phyloP scores from a whole-genome alignment of 345 rosid species.

The Carallia brachiata region DNA sequence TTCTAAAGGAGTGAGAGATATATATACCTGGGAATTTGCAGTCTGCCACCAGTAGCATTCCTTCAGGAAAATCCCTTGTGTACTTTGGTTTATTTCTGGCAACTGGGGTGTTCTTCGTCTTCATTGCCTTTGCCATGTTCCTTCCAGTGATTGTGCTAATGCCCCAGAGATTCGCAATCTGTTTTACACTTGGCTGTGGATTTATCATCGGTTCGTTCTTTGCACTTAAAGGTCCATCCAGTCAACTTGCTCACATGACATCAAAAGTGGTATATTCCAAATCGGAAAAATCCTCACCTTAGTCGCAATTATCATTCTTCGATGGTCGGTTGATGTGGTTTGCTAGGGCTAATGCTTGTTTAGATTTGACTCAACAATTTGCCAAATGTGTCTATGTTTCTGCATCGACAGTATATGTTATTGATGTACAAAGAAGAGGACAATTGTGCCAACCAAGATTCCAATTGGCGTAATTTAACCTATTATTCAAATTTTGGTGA shows the following conservation, averaged over 20 bases:
- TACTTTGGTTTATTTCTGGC: conserved; percentile 82
- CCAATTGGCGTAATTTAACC: too few species aligned
- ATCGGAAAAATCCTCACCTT: not conserved
- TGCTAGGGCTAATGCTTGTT: too few species aligned
- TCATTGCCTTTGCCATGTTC: conserved; percentile 84
- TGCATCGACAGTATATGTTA: conserved; percentile 82
- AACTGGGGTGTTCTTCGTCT: conserved; percentile 74
- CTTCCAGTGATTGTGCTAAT: conserved; percentile 86
- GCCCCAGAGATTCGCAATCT: conserved; percentile 95
- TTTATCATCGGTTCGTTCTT: conserved; percentile 85
- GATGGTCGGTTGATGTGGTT: not conserved
- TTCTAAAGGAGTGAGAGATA: conserved; percentile 85
- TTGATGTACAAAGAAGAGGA: too few species aligned
- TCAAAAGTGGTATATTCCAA: conserved; percentile 67
- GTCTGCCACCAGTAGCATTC: conserved; percentile 83
- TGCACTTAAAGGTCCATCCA: conserved; percentile 82
- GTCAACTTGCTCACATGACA: conserved; percentile 76
- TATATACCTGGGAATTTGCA: conserved; percentile 78
- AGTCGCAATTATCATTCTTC: not conserved
- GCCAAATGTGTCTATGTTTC: too few species aligned
- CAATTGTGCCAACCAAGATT: too few species aligned
- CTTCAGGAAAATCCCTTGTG: conserved; percentile 88
- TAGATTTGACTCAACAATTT: too few species aligned
- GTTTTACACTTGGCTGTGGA: conserved; percentile 87
- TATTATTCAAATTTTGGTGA: too few species aligned